phyloP scores from a whole-genome alignment of 2,329 filamentous ascomycete species.

The Arthrobotrys conoides region DNA sequence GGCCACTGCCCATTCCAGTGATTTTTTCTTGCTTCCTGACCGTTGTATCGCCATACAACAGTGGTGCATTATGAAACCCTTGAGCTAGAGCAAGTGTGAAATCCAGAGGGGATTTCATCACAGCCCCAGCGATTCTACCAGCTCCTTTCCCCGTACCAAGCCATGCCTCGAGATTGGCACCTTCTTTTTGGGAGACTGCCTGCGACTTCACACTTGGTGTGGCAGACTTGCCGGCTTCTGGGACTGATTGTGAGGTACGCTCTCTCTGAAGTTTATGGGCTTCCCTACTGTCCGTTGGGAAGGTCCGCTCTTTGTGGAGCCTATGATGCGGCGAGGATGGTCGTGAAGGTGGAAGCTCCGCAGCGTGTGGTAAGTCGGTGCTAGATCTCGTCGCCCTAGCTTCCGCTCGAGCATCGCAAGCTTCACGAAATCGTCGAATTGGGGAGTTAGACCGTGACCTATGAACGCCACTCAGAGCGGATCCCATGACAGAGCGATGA shows the following conservation, averaged over 20 bases:
- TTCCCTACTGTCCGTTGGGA: slow-evolving; percentile 10
- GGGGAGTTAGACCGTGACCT: slow-evolving; percentile 49
- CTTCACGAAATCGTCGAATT: slow-evolving; percentile 29
- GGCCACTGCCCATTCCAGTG: slow-evolving; percentile 80
- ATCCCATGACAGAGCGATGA: slow-evolving; percentile 52
- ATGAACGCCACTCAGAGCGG: slow-evolving; percentile 40
- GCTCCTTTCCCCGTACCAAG: slow-evolving; percentile 78
- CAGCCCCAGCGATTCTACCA: slow-evolving; percentile 79
- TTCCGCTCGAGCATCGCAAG: neutral
- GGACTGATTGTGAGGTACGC: slow-evolving; percentile 11
- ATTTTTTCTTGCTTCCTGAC: slow-evolving; percentile 84
- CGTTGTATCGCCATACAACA: slow-evolving; percentile 85
- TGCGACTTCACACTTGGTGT: slow-evolving; percentile 27
- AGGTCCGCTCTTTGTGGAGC: slow-evolving; percentile 48
- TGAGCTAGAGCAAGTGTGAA: slow-evolving; percentile 85
- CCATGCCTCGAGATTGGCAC: slow-evolving; percentile 72
- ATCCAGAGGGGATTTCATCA: slow-evolving; percentile 81
- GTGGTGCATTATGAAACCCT: slow-evolving; percentile 89
- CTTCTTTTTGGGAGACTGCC: slow-evolving; percentile 39
- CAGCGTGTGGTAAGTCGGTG: slow-evolving; percentile 21
- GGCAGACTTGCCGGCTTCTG: slow-evolving; percentile 14
- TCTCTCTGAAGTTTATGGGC: slow-evolving; percentile 41
- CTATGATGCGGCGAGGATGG: slow-evolving; percentile 12
- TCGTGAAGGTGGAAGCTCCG: slow-evolving; percentile 22
- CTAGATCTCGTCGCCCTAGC: slow-evolving; percentile 26